These are phyloP conservation scores for Straminergon stramineum DNA, from an alignment of 225 moss, liverwort and hornwort species.

Conservation along the genomic window DNA sequence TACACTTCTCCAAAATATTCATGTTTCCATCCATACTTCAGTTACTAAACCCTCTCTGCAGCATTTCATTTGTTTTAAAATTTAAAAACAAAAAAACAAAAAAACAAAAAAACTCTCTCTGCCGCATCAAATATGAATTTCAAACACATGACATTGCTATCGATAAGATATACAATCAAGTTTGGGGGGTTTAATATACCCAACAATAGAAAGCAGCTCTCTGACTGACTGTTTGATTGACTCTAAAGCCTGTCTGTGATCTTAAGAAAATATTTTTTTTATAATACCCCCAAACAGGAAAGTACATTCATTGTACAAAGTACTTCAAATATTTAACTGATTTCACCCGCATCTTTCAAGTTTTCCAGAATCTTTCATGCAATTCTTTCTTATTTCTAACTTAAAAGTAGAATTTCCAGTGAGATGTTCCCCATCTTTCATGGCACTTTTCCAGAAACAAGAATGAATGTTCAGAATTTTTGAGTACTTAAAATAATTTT, in stretches of 20 bases:
- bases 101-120: no score
- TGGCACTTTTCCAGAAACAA: background rate
- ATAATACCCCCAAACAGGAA: background rate
- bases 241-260: background rate
- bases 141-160: background rate
- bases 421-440: background rate
- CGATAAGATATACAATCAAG: background rate
- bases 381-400: background rate
- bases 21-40: background rate
- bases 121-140: no score
- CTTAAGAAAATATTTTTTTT: background rate
- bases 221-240: background rate
- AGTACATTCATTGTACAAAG: background rate
- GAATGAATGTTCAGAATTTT: background rate
- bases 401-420: background rate
- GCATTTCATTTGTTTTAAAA: no score
- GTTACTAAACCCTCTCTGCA: no score
- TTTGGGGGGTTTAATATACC: background rate
- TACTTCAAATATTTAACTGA: background rate
- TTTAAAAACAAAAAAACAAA: no score
- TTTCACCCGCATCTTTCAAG: background rate
- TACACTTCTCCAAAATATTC: background rate
- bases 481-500: no score
- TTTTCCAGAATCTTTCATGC: background rate
- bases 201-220: background rate